Evolutionary conservation across 345 rosid species (phyloP).

Genomic region (Moricandia arvensis): DNA sequence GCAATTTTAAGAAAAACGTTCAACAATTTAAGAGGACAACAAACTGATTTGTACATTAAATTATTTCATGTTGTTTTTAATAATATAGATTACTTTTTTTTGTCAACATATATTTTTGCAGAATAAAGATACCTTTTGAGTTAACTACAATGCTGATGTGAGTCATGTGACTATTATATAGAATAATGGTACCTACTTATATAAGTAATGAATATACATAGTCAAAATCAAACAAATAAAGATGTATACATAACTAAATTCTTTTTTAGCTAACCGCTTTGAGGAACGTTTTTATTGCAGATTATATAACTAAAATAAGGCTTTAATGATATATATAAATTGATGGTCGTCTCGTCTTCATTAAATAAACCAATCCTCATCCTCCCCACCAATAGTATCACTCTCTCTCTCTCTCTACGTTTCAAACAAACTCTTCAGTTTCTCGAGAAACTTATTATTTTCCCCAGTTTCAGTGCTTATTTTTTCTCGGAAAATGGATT

Average conservation of each 20-base stretch:
- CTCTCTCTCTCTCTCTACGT: not conserved
- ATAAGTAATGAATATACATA: not conserved
- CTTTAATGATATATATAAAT: not conserved
- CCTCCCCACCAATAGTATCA: not conserved
- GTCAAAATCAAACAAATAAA: not conserved
- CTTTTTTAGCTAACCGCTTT: not conserved
- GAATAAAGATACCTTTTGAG: no score
- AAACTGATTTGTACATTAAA: not conserved
- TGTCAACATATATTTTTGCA: no score
- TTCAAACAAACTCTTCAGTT: constrained; percentile 14
- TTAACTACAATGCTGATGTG: no score
- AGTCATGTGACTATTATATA: no score
- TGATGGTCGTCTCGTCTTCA: no score
- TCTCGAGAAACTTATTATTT: constrained; percentile 5
- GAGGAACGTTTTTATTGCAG: not conserved
- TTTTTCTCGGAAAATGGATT: not conserved
- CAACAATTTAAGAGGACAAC: not conserved
- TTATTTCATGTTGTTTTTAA: not conserved
- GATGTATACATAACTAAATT: no score
- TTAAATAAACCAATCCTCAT: not conserved
- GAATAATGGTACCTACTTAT: not conserved
- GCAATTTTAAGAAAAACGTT: no score
- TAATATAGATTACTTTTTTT: no score
- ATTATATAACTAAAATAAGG: not conserved
- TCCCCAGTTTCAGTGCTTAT: constrained; percentile 1